Base-by-base conservation (phyloP, 1,139 yeast genomes). In the Pichia sp. region DNA sequence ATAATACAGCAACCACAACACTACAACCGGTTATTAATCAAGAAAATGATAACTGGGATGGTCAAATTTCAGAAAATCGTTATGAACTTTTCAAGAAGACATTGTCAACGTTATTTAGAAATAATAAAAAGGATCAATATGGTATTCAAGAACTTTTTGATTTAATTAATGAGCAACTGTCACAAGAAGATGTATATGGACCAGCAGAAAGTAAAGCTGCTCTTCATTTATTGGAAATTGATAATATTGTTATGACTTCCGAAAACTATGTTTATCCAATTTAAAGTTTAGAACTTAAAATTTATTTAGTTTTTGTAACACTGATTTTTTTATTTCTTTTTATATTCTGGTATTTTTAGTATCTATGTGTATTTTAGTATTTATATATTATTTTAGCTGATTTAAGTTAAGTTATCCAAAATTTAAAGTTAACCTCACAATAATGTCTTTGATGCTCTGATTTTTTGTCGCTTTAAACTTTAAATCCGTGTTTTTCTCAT, bases 181-280 rank as follows among this genome's bases (percentile, higher is more conserved):
- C 80, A 6, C 84, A 80, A 58, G 91, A 84, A 62, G 90, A 85
- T 47, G 69, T 71, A 47, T 86, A 81, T 63, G 68, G 73, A 16
- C 63, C 65, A 5, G 69, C 64, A 7, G 95, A 86, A 66, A 75
- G 79, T 53, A 64, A 67, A 31, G 76, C 78, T 22, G 90, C 84
- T 25, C 67, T 84, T 50, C 67, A 67, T 33, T 69, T 69, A 50
- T 72, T 86, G 78, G 76, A 74, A 47, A 73, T 70, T 6, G 81
- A 80, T 59, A 82, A 81, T 60, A 76, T 81, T 62, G 65, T 85
- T 51, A 79, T 81, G 80, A 64, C 76, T 31, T 76, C 81, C 39
- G 89, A 83, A 48, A 86, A 79, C 34, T 79, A 79, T 65, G 75
- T 84, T 44, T 83, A 81, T 79, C 76, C 77, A 67, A 78, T 82